Evolutionary conservation across 2,329 filamentous ascomycete genomes (phyloP).

Genomic region (Penicillium sp.): DNA sequence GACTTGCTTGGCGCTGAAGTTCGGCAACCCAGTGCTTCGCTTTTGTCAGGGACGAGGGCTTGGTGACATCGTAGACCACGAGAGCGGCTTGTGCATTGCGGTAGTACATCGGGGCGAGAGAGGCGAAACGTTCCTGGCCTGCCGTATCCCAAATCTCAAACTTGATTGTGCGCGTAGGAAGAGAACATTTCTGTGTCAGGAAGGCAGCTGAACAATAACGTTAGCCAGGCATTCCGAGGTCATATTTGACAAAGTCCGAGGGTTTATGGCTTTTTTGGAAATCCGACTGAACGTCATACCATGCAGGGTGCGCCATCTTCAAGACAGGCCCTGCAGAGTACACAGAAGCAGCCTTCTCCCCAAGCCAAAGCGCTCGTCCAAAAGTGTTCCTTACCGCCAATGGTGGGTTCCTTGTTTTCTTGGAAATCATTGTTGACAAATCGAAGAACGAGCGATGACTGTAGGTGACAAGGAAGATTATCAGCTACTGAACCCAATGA

Average conservation of each 20-base stretch:
- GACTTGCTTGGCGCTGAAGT: constrained; percentile 91
- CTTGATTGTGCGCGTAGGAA: constrained; percentile 76
- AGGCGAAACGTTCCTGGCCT: constrained; percentile 95
- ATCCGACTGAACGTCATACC: background rate
- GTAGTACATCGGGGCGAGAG: constrained; percentile 98
- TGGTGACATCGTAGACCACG: constrained; percentile 98
- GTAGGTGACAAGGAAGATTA: constrained; percentile 11
- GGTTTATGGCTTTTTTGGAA: background rate
- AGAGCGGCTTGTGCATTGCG: constrained; percentile 97
- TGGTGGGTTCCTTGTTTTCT: constrained; percentile 99
- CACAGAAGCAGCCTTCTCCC: background rate
- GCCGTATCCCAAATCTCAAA: constrained; percentile 99
- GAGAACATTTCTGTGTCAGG: constrained; percentile 96
- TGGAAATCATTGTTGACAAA: constrained; percentile 99
- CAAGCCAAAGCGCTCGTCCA: background rate
- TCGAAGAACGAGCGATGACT: constrained; percentile 96
- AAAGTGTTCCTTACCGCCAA: constrained; percentile 72
- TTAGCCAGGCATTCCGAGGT: constrained; percentile 15
- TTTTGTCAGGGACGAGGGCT: constrained; percentile 91
- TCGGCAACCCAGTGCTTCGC: constrained; percentile 99
- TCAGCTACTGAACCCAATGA: constrained; percentile 17
- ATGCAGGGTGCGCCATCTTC: background rate
- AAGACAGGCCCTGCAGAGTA: background rate
- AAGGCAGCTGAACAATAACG: constrained; percentile 73
- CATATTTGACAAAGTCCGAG: background rate